Evolutionary conservation across 345 rosid species (phyloP), one percentile per base, ranked within the genome.

Genomic region (Camelina hispida): DNA sequence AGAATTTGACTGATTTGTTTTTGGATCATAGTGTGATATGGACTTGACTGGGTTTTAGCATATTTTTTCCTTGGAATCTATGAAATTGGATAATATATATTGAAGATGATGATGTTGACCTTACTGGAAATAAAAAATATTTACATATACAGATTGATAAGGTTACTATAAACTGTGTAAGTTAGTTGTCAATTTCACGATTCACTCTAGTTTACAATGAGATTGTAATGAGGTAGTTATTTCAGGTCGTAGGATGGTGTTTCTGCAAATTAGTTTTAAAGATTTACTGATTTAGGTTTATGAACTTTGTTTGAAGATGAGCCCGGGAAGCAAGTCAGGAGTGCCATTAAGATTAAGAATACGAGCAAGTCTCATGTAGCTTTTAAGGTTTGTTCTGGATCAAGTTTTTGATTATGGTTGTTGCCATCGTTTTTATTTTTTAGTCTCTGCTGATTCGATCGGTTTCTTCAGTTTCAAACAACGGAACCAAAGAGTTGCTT

Each of bases 401-500:
- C 35, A 42, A 7, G 15, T 32, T 42, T 28, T 57, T 2, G 34
- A n/a, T 7, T 37, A 72, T 1, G 12, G 15, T 54, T 30, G 22
- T 47, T 64, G n/a, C 18, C 17, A 40, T 20, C 1, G 4, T 32
- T 47, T 7, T 15, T 42, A 11, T 53, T 13, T n/a, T 7, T 5
- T 4, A 28, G 1, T 16, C 11, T 61, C 22, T 42, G 60, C 16
- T 53, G 37, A 12, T 43, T 44, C 23, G 30, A 25, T 51, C 10
- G 53, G 56, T 42, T 67, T 35, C 38, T 61, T 74, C 61, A 92
- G 97, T 95, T 95, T 81, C 99, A 95, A 89, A 95, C 97, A 8
- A 95, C 97, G 32, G 97, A 88, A 48, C 99, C 99, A 8, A 95
- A 95, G 81, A 95, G 99, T 82, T 95, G 97, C 76, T 95, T 88